phyloP scores from a whole-genome alignment of 805 yeast genomes.

The Ogataea pilisensis region DNA sequence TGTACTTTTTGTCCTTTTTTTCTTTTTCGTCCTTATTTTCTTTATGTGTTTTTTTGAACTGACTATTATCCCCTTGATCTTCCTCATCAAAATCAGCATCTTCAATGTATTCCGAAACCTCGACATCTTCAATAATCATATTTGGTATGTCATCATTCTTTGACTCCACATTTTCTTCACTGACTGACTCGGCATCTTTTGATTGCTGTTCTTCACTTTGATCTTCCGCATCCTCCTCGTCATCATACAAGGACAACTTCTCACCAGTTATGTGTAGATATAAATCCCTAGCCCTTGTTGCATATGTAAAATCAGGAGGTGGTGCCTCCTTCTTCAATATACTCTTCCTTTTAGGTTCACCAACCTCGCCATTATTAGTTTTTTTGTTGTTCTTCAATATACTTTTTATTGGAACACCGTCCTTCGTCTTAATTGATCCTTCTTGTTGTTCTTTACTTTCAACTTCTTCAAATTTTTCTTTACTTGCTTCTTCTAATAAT shows the following conservation, averaged over 20 bases:
- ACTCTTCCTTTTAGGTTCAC: constrained; percentile 4
- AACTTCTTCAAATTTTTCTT: constrained; percentile 10
- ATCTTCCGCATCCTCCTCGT: constrained; percentile 10
- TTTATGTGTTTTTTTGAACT: no score
- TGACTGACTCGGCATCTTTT: no score
- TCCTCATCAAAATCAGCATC: constrained; percentile 26
- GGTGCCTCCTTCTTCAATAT: constrained; percentile 8
- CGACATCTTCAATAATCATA: constrained; percentile 40
- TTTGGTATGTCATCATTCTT: constrained; percentile 19
- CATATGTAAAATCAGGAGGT: constrained; percentile 36
- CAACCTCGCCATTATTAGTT: constrained; percentile 1
- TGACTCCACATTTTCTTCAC: constrained; percentile 8
- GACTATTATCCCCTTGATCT: no score
- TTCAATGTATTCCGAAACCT: constrained; percentile 34
- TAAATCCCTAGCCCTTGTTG: constrained; percentile 37
- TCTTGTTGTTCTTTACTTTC: constrained; percentile 21
- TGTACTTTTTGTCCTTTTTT: constrained; percentile 8
- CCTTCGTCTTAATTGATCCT: no score
- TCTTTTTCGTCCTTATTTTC: background rate
- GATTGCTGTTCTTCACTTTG: no score
- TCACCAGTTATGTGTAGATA: constrained; percentile 35
- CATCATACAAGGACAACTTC: constrained; percentile 32
- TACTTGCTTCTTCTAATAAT: constrained; percentile 31
- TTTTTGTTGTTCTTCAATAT: background rate
- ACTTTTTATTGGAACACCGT: constrained; percentile 5